A percentile compares a stretch with the other conserved stretches of the same genome.
Evolutionary conservation across 2,329 filamentous ascomycete species (phyloP).

Genomic region (Neofusicoccum laricinum): DNA sequence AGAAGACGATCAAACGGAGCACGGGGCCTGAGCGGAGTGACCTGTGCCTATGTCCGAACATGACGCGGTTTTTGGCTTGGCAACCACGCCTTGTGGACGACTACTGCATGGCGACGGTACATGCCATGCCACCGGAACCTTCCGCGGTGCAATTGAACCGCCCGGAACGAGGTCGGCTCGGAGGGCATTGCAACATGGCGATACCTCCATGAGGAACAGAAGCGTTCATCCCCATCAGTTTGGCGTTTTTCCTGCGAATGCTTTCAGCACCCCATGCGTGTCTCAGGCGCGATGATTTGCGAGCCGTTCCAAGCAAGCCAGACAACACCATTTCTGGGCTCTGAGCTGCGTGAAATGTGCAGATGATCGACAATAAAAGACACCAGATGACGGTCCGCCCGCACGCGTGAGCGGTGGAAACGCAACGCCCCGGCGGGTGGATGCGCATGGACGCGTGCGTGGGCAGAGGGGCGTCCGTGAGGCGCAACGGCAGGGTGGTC

Average conservation of each 20-base stretch:
- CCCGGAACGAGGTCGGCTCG: no score
- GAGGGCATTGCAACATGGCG: no score
- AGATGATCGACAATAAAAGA: not conserved
- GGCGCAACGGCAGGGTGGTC: not conserved
- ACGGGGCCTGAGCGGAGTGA: not conserved
- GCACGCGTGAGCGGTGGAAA: not conserved
- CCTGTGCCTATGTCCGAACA: not conserved
- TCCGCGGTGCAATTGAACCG: not conserved
- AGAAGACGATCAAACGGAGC: slow-evolving; percentile 5
- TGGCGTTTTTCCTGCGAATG: no score
- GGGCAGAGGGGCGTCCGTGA: not conserved
- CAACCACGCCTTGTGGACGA: not conserved
- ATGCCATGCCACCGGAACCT: not conserved
- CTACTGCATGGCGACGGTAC: not conserved
- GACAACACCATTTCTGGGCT: not conserved
- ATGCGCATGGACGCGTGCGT: not conserved
- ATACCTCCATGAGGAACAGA: no score
- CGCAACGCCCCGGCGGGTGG: not conserved
- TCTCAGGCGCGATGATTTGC: no score
- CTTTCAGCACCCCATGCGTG: no score
- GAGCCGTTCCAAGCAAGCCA: not conserved
- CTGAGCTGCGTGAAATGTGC: not conserved
- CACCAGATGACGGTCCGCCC: not conserved
- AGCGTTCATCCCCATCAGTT: no score
- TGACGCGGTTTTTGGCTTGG: slow-evolving; percentile 1